Percentiles rank a stretch among this genome's conserved stretches.
Evolutionary conservation across 192 early-diverging fungal species (phyloP).

Genomic region (Gonapodya prolifera): DNA sequence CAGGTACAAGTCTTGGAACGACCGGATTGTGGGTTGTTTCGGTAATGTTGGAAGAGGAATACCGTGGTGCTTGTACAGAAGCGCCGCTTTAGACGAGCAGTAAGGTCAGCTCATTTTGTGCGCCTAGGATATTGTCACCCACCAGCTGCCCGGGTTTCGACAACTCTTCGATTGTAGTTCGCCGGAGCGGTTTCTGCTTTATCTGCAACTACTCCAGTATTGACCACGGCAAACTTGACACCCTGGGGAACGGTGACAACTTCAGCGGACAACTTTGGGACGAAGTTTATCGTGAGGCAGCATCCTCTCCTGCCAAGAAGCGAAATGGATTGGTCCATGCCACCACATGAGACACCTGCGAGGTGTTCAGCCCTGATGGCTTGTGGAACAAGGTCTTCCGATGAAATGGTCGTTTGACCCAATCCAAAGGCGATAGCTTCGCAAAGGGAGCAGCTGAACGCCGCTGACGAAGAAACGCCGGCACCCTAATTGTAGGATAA

Average conservation of each 20-base stretch:
- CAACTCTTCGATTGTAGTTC: slow-evolving; percentile 86
- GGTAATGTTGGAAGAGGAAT: not conserved
- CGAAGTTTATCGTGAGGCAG: slow-evolving; percentile 32
- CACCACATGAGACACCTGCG: slow-evolving; percentile 60
- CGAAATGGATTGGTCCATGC: slow-evolving; percentile 88
- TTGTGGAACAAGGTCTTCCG: slow-evolving; percentile 47
- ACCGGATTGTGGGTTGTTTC: not conserved
- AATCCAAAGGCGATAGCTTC: slow-evolving; percentile 44
- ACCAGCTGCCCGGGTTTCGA: slow-evolving; percentile 75
- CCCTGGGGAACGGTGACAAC: slow-evolving; percentile 44
- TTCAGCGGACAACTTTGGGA: not conserved
- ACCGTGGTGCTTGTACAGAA: not conserved
- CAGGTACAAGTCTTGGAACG: not conserved
- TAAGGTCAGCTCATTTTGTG: not conserved
- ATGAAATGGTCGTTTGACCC: slow-evolving; percentile 21
- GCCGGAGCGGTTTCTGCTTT: slow-evolving; percentile 77
- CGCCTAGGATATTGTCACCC: not conserved
- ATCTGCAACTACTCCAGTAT: slow-evolving; percentile 73
- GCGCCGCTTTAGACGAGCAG: not conserved
- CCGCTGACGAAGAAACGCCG: slow-evolving; percentile 75
- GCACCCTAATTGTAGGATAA: slow-evolving; percentile 34
- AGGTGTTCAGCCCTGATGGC: slow-evolving; percentile 73
- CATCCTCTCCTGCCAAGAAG: slow-evolving; percentile 58
- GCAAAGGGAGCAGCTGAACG: slow-evolving; percentile 38
- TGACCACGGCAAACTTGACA: slow-evolving; percentile 75